Conservation (phyloP, 305 asterid genomes). For the Fraxinus sp. region DNA sequence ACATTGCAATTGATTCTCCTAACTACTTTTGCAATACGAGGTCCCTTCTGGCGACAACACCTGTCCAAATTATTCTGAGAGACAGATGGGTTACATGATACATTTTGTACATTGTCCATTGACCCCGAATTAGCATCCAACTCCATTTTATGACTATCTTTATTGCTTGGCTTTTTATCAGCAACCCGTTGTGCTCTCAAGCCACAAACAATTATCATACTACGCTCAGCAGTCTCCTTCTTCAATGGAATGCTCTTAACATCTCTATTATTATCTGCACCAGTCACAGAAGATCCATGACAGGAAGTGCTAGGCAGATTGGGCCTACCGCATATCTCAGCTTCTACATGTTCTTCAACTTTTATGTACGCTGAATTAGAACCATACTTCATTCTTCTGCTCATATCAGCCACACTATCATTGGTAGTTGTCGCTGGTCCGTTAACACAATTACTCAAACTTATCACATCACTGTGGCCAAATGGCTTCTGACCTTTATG, state of each 20-base stretch:
- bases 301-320: constrained; percentile 10
- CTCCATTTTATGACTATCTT: constrained; percentile 38
- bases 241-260: constrained; percentile 12
- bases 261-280: constrained; percentile 25
- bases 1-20: constrained; percentile 86
- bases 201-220: constrained; percentile 26
- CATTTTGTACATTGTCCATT: constrained; percentile 40
- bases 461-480: constrained; percentile 24
- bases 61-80: constrained; percentile 61
- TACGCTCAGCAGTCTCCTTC: constrained; percentile 23
- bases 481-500: constrained; percentile 24
- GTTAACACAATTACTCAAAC: constrained; percentile 22
- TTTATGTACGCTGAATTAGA: constrained; percentile 37
- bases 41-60: constrained; percentile 81
- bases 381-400: constrained; percentile 26
- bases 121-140: constrained; percentile 42
- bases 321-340: constrained; percentile 24
- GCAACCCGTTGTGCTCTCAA: constrained; percentile 33
- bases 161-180: constrained; percentile 39
- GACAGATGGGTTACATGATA: constrained; percentile 45
- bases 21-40: constrained; percentile 94
- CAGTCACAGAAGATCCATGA: background rate
- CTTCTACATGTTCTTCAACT: constrained; percentile 40
- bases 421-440: constrained; percentile 23
- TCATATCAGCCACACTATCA: constrained; percentile 16